A percentile compares a stretch with the other conserved stretches of the same genome.
Evolutionary conservation across 768 basidiomycete genomes (phyloP).

Genomic region (Myochromella boudieri): DNA sequence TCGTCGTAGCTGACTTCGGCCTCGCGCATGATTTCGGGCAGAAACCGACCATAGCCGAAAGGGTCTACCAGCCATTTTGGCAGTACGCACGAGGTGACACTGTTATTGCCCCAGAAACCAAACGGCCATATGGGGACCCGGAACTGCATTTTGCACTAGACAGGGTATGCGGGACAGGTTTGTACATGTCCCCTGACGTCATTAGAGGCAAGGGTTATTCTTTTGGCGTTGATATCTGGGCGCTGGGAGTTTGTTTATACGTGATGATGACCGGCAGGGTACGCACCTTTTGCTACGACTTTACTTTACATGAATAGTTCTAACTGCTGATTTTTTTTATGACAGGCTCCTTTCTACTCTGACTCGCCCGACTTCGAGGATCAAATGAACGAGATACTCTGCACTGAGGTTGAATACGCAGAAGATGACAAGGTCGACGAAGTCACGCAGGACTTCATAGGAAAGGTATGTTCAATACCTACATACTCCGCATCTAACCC

Average conservation of each 20-base stretch:
- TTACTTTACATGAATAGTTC: neutral
- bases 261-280: conserved; percentile 16
- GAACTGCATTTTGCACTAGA: conserved; percentile 3
- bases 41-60: conserved; percentile 25
- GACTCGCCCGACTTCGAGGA: conserved; percentile 4
- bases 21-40: conserved; percentile 27
- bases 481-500: too few relatives aligned
- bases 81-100: conserved; percentile 25
- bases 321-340: neutral
- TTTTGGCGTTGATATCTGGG: conserved; percentile 15
- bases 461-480: too few relatives aligned
- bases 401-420: conserved; percentile 3
- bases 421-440: conserved; percentile 5
- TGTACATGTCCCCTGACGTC: conserved; percentile 16
- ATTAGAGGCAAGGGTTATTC: conserved; percentile 8
- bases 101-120: neutral
- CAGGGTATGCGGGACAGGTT: conserved; percentile 7
- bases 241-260: conserved; percentile 11
- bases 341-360: conserved; percentile 12
- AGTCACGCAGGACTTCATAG: conserved; percentile 3
- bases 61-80: conserved; percentile 33
- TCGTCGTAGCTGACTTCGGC: conserved; percentile 32
- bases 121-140: neutral
- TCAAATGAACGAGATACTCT: conserved; percentile 1
- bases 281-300: neutral